These are phyloP conservation scores for Endothia cerciana DNA, from an alignment of 2,329 filamentous ascomycete genomes.

Conservation along the genomic window DNA sequence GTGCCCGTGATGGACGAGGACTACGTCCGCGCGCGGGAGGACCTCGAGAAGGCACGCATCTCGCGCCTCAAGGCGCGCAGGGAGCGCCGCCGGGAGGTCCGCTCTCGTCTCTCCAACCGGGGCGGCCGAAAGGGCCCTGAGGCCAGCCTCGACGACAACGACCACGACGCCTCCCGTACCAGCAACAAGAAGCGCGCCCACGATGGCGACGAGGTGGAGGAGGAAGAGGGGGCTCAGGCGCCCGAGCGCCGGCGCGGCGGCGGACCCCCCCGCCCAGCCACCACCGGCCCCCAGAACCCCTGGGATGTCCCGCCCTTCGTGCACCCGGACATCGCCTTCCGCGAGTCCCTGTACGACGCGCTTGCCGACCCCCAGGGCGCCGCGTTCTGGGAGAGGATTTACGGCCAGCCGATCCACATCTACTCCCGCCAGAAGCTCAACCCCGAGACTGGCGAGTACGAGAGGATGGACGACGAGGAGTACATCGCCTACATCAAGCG, in stretches of 20 bases:
- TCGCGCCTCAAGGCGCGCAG: constrained; percentile 10
- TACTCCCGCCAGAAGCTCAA: constrained; percentile 60
- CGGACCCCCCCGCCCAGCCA: background rate
- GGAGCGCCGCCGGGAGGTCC: background rate
- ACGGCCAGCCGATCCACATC: constrained; percentile 89
- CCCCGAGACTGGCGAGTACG: constrained; percentile 59
- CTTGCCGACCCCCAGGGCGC: constrained; percentile 97
- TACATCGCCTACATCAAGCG: constrained; percentile 84
- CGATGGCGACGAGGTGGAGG: background rate
- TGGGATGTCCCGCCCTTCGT: background rate
- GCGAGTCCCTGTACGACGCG: constrained; percentile 93
- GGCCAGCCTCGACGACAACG: background rate
- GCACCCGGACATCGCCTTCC: constrained; percentile 76
- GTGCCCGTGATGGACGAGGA: constrained; percentile 5
- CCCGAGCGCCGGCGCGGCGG: background rate
- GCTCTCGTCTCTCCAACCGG: background rate
- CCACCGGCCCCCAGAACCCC: constrained; percentile 35
- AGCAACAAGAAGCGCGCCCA: background rate
- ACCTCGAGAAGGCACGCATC: constrained; percentile 21
- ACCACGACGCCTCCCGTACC: background rate
- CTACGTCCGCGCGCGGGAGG: constrained; percentile 16
- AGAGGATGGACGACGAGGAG: constrained; percentile 90
- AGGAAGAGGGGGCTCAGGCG: background rate
- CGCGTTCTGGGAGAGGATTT: constrained; percentile 93
- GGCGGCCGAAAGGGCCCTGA: background rate